Evolutionary conservation across 2,329 filamentous ascomycete species (phyloP).

Genomic region (Cryoendolithus antarcticus): DNA sequence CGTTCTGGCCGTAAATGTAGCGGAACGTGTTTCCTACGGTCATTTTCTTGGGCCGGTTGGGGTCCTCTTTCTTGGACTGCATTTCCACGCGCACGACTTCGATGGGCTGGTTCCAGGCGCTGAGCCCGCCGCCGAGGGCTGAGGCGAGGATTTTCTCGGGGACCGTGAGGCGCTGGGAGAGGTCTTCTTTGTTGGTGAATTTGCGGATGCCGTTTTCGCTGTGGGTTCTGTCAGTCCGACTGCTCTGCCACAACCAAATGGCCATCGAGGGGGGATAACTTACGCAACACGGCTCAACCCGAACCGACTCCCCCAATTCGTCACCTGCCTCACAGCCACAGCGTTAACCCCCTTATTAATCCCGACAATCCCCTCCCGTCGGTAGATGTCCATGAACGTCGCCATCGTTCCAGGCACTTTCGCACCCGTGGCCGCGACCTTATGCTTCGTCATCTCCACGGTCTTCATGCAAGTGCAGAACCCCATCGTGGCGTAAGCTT

Average conservation of each 20-base stretch:
- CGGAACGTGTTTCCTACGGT: slow-evolving; percentile 69
- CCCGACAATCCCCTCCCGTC: slow-evolving; percentile 79
- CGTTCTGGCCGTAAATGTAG: slow-evolving; percentile 88
- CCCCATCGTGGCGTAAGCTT: slow-evolving; percentile 98
- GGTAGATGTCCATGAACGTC: slow-evolving; percentile 96
- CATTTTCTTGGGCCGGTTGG: slow-evolving; percentile 98
- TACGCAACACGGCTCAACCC: slow-evolving; percentile 75
- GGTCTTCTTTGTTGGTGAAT: slow-evolving; percentile 62
- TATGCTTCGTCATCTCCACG: slow-evolving; percentile 98
- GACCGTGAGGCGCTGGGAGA: slow-evolving; percentile 59
- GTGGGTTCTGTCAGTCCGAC: slow-evolving; percentile 1
- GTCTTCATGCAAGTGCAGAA: slow-evolving; percentile 99
- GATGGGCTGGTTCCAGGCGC: slow-evolving; percentile 98
- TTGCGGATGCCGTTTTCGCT: slow-evolving; percentile 71
- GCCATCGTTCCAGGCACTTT: slow-evolving; percentile 83
- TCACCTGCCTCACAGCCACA: slow-evolving; percentile 96
- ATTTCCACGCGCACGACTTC: slow-evolving; percentile 99
- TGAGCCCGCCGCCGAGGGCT: slow-evolving; percentile 80
- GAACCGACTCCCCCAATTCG: slow-evolving; percentile 97
- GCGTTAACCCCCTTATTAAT: slow-evolving; percentile 99
- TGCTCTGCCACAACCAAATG: too few relatives aligned
- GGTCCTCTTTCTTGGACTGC: slow-evolving; percentile 97
- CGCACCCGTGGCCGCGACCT: slow-evolving; percentile 70
- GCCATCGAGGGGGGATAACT: slow-evolving; percentile 6
- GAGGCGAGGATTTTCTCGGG: slow-evolving; percentile 83